Evolutionary conservation across 2,329 filamentous ascomycete species (phyloP).

Genomic region (Aspergillus niger): DNA sequence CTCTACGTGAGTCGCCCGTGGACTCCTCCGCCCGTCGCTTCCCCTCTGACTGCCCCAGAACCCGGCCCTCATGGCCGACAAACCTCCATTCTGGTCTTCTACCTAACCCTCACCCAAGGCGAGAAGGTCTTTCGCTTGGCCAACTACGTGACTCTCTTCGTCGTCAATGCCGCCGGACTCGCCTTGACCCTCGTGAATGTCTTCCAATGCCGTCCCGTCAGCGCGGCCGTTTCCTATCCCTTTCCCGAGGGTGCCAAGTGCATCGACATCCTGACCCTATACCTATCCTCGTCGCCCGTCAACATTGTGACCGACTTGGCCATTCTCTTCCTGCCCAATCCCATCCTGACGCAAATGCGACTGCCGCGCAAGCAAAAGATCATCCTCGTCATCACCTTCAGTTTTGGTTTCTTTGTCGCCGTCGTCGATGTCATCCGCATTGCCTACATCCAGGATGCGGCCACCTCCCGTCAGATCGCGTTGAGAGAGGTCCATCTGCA

Average conservation of each 20-base stretch:
- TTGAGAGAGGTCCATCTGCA: constrained; percentile 34
- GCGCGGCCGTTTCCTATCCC: constrained; percentile 65
- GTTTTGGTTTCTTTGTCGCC: constrained; percentile 82
- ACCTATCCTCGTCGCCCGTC: constrained; percentile 76
- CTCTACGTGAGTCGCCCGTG: constrained; percentile 53
- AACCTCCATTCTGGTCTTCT: constrained; percentile 89
- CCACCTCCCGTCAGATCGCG: constrained; percentile 39
- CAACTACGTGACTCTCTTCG: constrained; percentile 75
- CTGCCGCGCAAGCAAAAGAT: constrained; percentile 83
- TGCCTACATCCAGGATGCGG: constrained; percentile 80
- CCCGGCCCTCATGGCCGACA: constrained; percentile 84
- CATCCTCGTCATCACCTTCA: constrained; percentile 83
- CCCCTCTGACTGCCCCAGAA: constrained; percentile 58
- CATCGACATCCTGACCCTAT: constrained; percentile 64
- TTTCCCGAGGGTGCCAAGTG: constrained; percentile 53
- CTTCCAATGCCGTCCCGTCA: constrained; percentile 77
- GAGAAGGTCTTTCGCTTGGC: constrained; percentile 75
- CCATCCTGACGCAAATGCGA: constrained; percentile 82
- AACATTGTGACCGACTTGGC: constrained; percentile 91
- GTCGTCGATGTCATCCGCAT: constrained; percentile 87
- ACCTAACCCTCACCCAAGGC: constrained; percentile 77
- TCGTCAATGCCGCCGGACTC: constrained; percentile 77
- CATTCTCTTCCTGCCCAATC: constrained; percentile 83
- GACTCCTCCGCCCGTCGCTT: constrained; percentile 6
- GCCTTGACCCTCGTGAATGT: constrained; percentile 84